Evolutionary conservation across 2,329 filamentous ascomycete species (phyloP).

Genomic region (Diaporthe eres): DNA sequence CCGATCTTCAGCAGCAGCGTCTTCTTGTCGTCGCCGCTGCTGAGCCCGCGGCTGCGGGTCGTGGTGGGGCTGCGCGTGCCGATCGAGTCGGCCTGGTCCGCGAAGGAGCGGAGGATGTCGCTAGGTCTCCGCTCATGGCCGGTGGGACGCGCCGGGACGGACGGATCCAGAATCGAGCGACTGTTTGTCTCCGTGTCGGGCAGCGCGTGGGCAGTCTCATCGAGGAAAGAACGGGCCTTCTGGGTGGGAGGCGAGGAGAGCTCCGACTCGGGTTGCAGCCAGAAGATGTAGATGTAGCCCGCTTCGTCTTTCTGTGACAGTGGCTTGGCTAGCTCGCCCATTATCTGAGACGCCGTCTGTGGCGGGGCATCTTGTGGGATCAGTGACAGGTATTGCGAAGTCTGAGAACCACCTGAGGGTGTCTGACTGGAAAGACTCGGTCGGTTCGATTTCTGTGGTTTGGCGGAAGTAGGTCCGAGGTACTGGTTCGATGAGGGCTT

Average conservation of each 20-base stretch:
- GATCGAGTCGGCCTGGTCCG: conserved; percentile 49
- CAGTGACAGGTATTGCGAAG: conserved; percentile 70
- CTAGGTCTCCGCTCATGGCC: conserved; percentile 62
- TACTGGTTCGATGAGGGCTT: conserved; percentile 49
- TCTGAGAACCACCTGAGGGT: conserved; percentile 51
- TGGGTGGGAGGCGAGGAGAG: conserved; percentile 69
- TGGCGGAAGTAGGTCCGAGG: conserved; percentile 47
- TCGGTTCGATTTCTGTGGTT: conserved; percentile 45
- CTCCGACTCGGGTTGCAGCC: conserved; percentile 81
- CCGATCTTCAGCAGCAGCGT: conserved; percentile 80
- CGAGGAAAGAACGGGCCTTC: conserved; percentile 71
- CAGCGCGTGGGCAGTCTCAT: conserved; percentile 54
- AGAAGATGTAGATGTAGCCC: conserved; percentile 99
- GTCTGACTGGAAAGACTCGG: conserved; percentile 43
- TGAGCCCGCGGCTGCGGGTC: conserved; percentile 39
- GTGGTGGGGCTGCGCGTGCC: conserved; percentile 44
- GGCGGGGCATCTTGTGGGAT: conserved; percentile 79
- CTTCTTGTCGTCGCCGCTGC: conserved; percentile 56
- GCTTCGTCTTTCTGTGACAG: conserved; percentile 82
- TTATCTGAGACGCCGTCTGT: conserved; percentile 77
- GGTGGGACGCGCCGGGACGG: conserved; percentile 50
- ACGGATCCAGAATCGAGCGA: conserved; percentile 70
- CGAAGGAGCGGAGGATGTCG: conserved; percentile 68
- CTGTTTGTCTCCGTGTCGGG: conserved; percentile 63
- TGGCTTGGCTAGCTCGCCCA: conserved; percentile 82